A percentile compares a stretch with the other conserved stretches of the same genome.
Evolutionary conservation across 78 protist genomes (phyloP).

Genomic region (Dictyostelium purpureum): DNA sequence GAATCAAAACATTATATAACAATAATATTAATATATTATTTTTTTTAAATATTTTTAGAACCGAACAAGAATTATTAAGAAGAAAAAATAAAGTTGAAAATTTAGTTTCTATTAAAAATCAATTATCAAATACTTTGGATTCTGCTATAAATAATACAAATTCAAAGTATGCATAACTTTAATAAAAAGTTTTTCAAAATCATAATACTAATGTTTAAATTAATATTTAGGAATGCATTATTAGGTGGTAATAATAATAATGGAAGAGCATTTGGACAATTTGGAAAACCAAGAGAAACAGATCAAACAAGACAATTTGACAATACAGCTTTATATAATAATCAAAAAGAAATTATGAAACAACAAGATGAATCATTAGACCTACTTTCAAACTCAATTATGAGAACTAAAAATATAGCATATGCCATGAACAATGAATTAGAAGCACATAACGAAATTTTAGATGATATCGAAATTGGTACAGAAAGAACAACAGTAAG

Average conservation of each 20-base stretch:
- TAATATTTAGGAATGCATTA: constrained; percentile 25
- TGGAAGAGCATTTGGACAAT: background rate
- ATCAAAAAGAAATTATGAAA: constrained; percentile 23
- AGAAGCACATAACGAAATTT: constrained; percentile 33
- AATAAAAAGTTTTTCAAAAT: background rate
- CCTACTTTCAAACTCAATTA: constrained; percentile 14
- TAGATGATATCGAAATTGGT: constrained; percentile 76
- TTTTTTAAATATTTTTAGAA: background rate
- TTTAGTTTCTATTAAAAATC: constrained; percentile 32
- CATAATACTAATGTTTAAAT: background rate
- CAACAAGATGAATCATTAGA: constrained; percentile 58
- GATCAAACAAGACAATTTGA: constrained; percentile 6
- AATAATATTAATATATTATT: background rate
- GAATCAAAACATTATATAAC: background rate
- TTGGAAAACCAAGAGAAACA: constrained; percentile 57
- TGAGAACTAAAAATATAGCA: constrained; percentile 54
- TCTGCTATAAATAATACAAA: constrained; percentile 24
- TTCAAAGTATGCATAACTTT: background rate
- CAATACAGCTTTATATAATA: constrained; percentile 23
- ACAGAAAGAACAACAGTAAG: constrained; percentile 9
- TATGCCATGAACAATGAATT: constrained; percentile 41
- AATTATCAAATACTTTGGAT: constrained; percentile 21
- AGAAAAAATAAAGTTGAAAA: constrained; percentile 38
- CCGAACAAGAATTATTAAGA: constrained; percentile 37
- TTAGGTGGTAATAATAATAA: background rate